Conservation (phyloP, 1,284 basidiomycete genomes). For the Boletellus deceptivus region DNA sequence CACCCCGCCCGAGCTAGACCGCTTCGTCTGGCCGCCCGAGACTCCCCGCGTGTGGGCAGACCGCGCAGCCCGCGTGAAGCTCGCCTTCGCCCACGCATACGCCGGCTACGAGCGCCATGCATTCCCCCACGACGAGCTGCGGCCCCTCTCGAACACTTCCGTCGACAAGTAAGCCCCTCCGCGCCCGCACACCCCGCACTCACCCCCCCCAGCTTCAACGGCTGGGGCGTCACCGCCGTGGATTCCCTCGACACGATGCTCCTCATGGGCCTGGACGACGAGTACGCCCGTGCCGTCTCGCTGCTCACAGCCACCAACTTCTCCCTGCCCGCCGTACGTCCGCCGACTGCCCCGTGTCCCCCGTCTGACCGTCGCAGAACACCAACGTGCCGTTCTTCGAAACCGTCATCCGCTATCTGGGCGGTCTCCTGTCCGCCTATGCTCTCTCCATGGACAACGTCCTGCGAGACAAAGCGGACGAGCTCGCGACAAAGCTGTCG, state of each 20-base stretch:
- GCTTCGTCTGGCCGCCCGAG: constrained; percentile 25
- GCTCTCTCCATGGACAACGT: constrained; percentile 57
- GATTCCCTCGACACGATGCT: constrained; percentile 89
- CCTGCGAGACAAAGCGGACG: constrained; percentile 49
- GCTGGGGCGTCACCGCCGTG: constrained; percentile 85
- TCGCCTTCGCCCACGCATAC: constrained; percentile 65
- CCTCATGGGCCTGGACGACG: constrained; percentile 79
- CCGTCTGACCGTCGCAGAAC: constrained; percentile 22
- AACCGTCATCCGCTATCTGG: constrained; percentile 85
- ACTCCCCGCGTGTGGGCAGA: constrained; percentile 44
- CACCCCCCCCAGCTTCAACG: constrained; percentile 55
- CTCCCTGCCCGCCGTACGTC: constrained; percentile 37
- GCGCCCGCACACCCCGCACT: too few species aligned
- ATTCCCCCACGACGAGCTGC: constrained; percentile 59
- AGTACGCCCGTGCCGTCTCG: constrained; percentile 74
- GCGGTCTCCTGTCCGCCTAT: constrained; percentile 80
- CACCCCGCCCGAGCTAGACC: constrained; percentile 8
- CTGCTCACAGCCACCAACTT: constrained; percentile 71
- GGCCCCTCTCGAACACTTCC: constrained; percentile 46
- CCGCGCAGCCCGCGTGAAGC: constrained; percentile 55
- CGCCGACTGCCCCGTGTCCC: background rate
- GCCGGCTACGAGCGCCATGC: constrained; percentile 58
- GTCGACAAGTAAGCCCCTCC: constrained; percentile 49
- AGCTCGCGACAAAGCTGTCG: constrained; percentile 49
- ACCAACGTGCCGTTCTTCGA: constrained; percentile 70